These are phyloP conservation scores for Celoporthe dispersa DNA, from an alignment of 2,329 filamentous ascomycete species.

Conservation along the genomic window DNA sequence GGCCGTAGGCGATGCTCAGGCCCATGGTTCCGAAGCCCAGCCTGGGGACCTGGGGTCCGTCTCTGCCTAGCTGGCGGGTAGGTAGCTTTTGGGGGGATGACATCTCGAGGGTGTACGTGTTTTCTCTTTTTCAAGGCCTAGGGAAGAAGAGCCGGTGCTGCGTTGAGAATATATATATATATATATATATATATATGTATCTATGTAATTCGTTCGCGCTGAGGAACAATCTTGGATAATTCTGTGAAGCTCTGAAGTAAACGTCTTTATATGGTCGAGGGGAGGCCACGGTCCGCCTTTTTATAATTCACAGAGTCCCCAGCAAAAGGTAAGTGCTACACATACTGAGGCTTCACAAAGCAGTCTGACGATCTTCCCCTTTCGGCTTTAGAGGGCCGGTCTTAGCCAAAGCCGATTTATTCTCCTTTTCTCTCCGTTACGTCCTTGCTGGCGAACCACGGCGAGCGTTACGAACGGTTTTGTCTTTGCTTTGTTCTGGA, in stretches of 20 bases:
- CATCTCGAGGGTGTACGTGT: neutral
- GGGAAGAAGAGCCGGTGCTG: neutral
- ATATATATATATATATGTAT: too few relatives aligned
- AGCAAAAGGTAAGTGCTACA: neutral
- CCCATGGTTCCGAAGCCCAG: conserved; percentile 38
- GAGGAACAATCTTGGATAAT: neutral
- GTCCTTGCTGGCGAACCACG: neutral
- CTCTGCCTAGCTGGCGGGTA: conserved; percentile 32
- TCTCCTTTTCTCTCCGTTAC: conserved; percentile 7
- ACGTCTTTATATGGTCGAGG: neutral
- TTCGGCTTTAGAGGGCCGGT: conserved; percentile 2
- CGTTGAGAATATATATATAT: too few relatives aligned
- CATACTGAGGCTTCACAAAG: neutral
- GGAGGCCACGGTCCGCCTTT: neutral
- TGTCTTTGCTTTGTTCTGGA: too few relatives aligned
- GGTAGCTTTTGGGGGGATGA: conserved; percentile 11
- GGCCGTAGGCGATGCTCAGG: conserved; percentile 33
- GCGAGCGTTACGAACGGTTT: neutral
- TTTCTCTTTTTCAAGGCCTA: neutral
- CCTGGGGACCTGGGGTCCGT: conserved; percentile 34
- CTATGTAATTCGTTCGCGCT: neutral
- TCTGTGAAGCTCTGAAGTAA: neutral
- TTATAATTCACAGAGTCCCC: neutral
- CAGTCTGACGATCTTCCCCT: neutral
- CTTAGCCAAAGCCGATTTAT: conserved; percentile 7